Base-by-base conservation (phyloP, 2,329 filamentous ascomycete species). In the Conoideocrella luteorostrata region DNA sequence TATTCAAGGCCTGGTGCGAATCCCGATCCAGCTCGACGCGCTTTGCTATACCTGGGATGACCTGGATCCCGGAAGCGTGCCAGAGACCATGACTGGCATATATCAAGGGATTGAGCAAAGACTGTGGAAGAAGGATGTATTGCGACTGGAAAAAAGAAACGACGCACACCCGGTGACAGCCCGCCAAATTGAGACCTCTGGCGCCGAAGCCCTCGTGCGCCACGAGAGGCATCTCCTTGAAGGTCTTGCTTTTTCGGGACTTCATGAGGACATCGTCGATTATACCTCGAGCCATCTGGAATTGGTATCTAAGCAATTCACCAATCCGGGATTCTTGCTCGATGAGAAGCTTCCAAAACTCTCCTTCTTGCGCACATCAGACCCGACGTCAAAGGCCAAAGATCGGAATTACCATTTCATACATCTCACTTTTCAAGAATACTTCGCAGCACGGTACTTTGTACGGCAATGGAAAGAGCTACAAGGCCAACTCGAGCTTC, bases 21-120 rank as follows among this genome's bases (percentile, higher is more conserved):
- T 71, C 33, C 69, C 67, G 0, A 65, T 71, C 44, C 66, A 65
- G 39, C 53, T 72, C 1, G 69, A 71, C 54, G 68, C 68, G 1
- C 44, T 71, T 20, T 71, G 67, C 45, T 65, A 54, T 34, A 61
- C 41, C 13, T 70, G 65, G 66, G 45, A 57, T n/a, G n/a, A n/a
- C n/a, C n/a, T n/a, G n/a, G n/a, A n/a, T n/a, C n/a, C n/a, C n/a
- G n/a, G 36, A 32, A 21, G 22, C 18, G 29, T 24, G 5, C 53
- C 50, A 3, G 38, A 62, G n/a, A 68, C 63, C 3, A 69, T 70
- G 64, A 69, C 64, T 1, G 48, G 43, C 28, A 37, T 65, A 9
- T 65, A 64, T 48, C 11, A 52, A 48, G 48, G 49, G 2, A 68
- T 69, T 30, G 56, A 59, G 38, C n/a, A 51, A 40, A 55, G 47